phyloP scores from a whole-genome alignment of 2,329 filamentous ascomycete species.

The Fusarium tupiense region DNA sequence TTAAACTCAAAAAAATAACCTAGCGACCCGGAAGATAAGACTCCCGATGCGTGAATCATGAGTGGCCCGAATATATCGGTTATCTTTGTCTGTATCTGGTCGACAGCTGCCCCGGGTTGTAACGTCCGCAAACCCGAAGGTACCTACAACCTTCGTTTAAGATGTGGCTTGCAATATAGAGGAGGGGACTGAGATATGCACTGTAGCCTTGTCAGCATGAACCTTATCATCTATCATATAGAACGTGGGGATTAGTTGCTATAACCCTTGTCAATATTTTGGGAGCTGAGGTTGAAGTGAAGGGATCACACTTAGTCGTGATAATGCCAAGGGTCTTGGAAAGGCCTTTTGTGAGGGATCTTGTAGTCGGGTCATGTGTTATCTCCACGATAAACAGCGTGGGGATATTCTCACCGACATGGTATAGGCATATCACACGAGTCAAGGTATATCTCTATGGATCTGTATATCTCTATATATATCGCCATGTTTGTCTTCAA shows the following conservation, averaged over 20 bases:
- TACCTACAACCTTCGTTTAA: neutral
- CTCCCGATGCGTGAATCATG: neutral
- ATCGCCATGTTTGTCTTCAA: too few relatives aligned
- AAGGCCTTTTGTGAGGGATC: neutral
- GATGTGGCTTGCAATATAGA: neutral
- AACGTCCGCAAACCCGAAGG: too few relatives aligned
- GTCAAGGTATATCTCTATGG: rapidly evolving
- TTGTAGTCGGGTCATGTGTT: neutral
- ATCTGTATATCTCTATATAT: neutral
- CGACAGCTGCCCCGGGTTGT: neutral
- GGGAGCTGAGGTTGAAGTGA: neutral
- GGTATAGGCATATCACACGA: neutral
- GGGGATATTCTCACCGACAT: neutral
- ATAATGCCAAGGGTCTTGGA: neutral
- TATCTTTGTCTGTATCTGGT: neutral
- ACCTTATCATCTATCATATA: neutral
- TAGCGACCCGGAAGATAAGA: neutral
- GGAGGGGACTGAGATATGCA: neutral
- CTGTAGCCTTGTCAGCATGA: neutral
- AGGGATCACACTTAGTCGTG: neutral
- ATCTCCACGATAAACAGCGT: neutral
- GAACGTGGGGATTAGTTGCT: neutral
- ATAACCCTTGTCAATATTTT: neutral
- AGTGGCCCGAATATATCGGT: neutral
- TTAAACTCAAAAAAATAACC: neutral